Evolutionary conservation across 2,329 filamentous ascomycete genomes (phyloP).

Genomic region (Apiospora aurea): DNA sequence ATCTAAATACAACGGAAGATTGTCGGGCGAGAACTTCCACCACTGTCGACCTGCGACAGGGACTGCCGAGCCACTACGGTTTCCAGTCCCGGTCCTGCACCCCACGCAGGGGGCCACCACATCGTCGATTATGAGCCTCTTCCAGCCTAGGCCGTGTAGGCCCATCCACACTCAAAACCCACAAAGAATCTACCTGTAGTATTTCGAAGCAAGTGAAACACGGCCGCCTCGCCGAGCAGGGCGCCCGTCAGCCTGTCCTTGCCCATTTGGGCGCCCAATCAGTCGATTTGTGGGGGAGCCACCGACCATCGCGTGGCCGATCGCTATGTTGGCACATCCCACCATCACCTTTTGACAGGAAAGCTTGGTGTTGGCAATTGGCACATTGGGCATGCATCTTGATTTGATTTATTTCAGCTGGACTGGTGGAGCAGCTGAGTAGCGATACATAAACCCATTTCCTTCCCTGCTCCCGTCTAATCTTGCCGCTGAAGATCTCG

Average conservation of each 20-base stretch:
- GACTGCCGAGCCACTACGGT: constrained; percentile 13
- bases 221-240: neutral
- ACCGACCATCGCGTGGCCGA: constrained; percentile 1
- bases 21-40: neutral
- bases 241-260: neutral
- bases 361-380: neutral
- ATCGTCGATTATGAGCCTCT: neutral
- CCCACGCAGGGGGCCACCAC: neutral
- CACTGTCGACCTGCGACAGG: neutral
- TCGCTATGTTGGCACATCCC: neutral
- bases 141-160: neutral
- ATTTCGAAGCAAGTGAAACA: constrained; percentile 6
- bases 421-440: neutral
- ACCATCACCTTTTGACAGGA: neutral
- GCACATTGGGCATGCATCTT: neutral
- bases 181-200: neutral
- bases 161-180: neutral
- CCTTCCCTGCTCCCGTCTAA: neutral
- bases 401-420: neutral
- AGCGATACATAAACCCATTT: neutral
- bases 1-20: neutral
- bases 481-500: neutral
- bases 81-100: neutral
- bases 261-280: neutral
- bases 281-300: neutral